Base-by-base conservation (phyloP, 1,284 basidiomycete species). In the Trichosporon asahii region DNA sequence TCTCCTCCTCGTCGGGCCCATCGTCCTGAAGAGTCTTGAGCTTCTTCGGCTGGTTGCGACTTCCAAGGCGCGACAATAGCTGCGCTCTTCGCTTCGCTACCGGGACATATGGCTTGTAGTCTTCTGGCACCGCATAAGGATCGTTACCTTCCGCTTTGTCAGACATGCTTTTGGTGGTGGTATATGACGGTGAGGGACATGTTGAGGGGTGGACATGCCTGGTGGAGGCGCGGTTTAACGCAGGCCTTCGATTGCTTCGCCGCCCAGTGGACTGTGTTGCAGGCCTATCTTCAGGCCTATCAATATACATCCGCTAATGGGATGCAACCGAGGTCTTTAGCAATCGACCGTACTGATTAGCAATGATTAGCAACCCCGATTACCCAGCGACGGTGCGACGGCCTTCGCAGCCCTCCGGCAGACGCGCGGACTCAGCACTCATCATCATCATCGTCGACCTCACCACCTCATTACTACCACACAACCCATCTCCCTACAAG, bases 51-150 rank as follows among this genome's bases (percentile, higher is more conserved):
- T 76, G 83, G 8, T 57, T 53, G 8, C 85, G 64, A 86, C 86
- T 73, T 85, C 75, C 77, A 33, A 95, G 86, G 74, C 90, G 90
- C 31, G 68, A 65, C 53, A 68, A 64, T 63, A 73, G 68, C 49
- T 67, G 68, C 1, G 72, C 72, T 2, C 72, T 64, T 31, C 72
- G 91, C 46, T 73, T 73, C 0, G 72, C 72, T 3, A 73, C 70
- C 0, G 68, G 72, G 8, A 73, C 68, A 12, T 73, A 73, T 1
- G 72, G 72, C 55, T 69, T 69, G 72, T 73, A 73, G 68, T 71
- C 69, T 4, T 72, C 72, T 1, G 80, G 80, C 18, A 81, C 68
- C 7, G 68, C 74, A 65, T 75, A 73, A 8, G 57, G 57, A n/a
- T 61, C 29, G 9, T 85, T 83, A 70, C 89, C 88, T 37, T 89